Evolutionary conservation across 495 filamentous ascomycete genomes (phyloP).

Genomic region (Podospora bellae-mahoneyi): DNA sequence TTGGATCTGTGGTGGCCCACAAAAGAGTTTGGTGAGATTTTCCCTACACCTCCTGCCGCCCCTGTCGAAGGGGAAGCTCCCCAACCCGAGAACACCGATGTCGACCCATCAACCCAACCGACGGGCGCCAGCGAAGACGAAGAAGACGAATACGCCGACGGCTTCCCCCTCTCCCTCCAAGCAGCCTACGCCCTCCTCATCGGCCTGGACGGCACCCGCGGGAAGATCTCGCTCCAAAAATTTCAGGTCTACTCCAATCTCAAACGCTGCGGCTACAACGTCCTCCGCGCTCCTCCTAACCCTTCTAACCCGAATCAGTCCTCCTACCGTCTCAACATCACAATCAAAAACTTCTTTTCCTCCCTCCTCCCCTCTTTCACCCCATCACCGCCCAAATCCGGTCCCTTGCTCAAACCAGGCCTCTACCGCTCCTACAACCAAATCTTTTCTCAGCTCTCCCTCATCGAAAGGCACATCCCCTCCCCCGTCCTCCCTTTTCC

Average conservation of each 20-base stretch:
- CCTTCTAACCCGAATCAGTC: conserved; percentile 2
- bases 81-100: conserved; percentile 21
- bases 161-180: conserved; percentile 81
- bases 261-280: conserved; percentile 76
- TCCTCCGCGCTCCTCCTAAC: conserved; percentile 60
- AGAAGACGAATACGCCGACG: conserved; percentile 51
- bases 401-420: conserved; percentile 70
- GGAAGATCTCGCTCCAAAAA: conserved; percentile 65
- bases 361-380: conserved; percentile 34
- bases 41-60: conserved; percentile 24
- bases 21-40: conserved; percentile 38
- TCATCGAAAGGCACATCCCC: conserved; percentile 70
- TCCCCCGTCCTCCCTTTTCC: conserved; percentile 10
- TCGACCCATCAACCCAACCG: conserved; percentile 6
- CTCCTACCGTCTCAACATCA: neutral
- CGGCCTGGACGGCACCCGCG: conserved; percentile 58
- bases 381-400: conserved; percentile 27
- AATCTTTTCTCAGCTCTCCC: conserved; percentile 69
- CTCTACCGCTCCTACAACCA: conserved; percentile 75
- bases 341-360: conserved; percentile 44
- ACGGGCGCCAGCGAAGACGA: conserved; percentile 18
- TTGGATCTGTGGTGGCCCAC: conserved; percentile 80
- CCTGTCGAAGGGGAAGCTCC: neutral
- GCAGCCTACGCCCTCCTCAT: conserved; percentile 81
- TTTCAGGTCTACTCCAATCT: conserved; percentile 84